Percentiles rank a stretch among this genome's conserved stretches.
Conservation (phyloP, 345 rosid genomes). For the Lenwebbia sp. region DNA sequence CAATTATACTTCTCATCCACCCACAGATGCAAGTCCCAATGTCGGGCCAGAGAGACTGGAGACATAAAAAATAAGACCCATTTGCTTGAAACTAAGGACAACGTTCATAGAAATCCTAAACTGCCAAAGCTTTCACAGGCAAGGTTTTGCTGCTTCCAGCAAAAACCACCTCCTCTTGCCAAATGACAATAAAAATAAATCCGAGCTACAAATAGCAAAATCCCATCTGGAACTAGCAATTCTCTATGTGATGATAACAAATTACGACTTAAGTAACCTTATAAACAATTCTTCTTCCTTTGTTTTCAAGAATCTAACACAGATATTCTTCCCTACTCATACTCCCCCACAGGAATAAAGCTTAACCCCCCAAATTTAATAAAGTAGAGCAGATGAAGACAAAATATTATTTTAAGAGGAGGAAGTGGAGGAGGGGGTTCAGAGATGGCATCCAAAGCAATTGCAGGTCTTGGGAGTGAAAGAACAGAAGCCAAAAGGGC, state of each 20-base stretch:
- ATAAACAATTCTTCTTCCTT: slow-evolving; percentile 43
- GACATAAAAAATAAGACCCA: background rate
- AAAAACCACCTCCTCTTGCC: slow-evolving; percentile 7
- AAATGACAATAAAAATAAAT: background rate
- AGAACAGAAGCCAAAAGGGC: slow-evolving; percentile 94
- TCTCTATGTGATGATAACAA: slow-evolving; percentile 1
- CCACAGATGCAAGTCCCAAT: background rate
- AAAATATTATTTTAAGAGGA: background rate
- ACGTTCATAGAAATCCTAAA: slow-evolving; percentile 1
- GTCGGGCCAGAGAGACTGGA: background rate
- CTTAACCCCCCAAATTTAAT: background rate
- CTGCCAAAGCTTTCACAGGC: background rate
- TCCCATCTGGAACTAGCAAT: slow-evolving; percentile 22
- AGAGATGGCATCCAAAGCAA: slow-evolving; percentile 90
- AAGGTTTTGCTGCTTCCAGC: slow-evolving; percentile 1
- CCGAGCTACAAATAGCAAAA: slow-evolving; percentile 12
- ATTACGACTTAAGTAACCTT: slow-evolving; percentile 1
- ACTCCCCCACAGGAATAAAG: background rate
- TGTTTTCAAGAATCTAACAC: background rate
- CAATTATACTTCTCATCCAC: background rate
- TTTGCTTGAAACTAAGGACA: background rate
- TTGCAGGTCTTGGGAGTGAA: slow-evolving; percentile 96
- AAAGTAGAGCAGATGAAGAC: background rate
- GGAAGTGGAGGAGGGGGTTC: background rate
- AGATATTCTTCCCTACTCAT: slow-evolving; percentile 27